phyloP scores from a whole-genome alignment of 345 rosid species.

The Anacardium occidentale region DNA sequence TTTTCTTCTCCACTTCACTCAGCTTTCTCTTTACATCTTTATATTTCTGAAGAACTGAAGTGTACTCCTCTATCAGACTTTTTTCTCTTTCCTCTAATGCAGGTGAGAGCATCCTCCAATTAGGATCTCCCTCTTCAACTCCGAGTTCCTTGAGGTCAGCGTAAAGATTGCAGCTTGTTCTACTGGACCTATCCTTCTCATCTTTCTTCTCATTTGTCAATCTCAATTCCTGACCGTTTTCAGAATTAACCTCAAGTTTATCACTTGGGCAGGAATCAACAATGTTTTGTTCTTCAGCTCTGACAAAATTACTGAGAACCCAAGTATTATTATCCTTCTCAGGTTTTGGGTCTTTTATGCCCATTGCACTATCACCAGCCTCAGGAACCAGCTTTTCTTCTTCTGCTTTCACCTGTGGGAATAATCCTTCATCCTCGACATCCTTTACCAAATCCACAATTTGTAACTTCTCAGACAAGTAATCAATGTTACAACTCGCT shows the following conservation, averaged over 20 bases:
- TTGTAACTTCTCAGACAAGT: constrained; percentile 54
- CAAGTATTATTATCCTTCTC: constrained; percentile 7
- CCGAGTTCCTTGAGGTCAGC: constrained; percentile 40
- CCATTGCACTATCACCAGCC: constrained; percentile 5
- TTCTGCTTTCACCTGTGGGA: constrained; percentile 22
- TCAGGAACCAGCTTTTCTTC: background rate
- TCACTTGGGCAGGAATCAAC: constrained; percentile 20
- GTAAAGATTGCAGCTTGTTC: constrained; percentile 35
- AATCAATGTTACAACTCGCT: constrained; percentile 43
- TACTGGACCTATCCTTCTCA: constrained; percentile 30
- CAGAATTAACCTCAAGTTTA: constrained; percentile 23
- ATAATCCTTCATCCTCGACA: constrained; percentile 32
- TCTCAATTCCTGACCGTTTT: constrained; percentile 21
- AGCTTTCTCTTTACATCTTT: constrained; percentile 74
- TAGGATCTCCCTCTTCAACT: constrained; percentile 50
- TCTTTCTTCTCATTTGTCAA: constrained; percentile 29
- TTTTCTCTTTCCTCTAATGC: constrained; percentile 76
- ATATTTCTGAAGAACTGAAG: constrained; percentile 55
- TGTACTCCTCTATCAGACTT: constrained; percentile 58
- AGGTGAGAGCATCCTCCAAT: constrained; percentile 63
- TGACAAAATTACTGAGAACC: background rate
- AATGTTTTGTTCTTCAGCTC: constrained; percentile 17
- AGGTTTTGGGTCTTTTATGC: constrained; percentile 11
- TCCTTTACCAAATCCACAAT: constrained; percentile 54
- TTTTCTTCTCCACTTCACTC: constrained; percentile 70